phyloP scores from a whole-genome alignment of 257 asterid genomes.

The Coffea eugenioides region DNA sequence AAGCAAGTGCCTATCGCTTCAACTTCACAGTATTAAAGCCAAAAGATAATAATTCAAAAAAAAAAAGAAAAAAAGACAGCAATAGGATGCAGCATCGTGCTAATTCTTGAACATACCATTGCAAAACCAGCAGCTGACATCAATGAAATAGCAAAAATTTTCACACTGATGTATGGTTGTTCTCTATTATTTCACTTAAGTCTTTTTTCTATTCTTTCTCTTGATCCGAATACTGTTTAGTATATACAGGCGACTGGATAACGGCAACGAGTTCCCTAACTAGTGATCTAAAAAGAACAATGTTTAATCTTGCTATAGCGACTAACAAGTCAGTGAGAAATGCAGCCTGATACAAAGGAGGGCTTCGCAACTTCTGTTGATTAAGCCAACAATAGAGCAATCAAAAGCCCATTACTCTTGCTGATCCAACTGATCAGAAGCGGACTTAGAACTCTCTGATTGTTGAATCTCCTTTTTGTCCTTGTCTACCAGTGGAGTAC shows the following conservation, averaged over 20 bases:
- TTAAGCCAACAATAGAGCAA: background rate
- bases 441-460: slow-evolving; percentile 20
- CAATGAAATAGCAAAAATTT: background rate
- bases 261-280: background rate
- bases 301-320: background rate
- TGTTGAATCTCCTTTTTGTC: slow-evolving; percentile 47
- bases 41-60: no score
- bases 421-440: slow-evolving; percentile 42
- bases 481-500: slow-evolving; percentile 41
- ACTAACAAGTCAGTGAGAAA: background rate
- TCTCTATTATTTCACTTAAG: background rate
- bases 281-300: background rate
- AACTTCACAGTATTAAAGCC: no score
- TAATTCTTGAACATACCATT: background rate
- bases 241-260: background rate
- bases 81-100: background rate
- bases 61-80: no score
- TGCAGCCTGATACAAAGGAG: background rate
- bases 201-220: background rate
- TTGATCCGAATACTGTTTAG: background rate
- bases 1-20: no score
- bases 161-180: no score
- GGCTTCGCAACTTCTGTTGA: background rate
- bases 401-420: slow-evolving; percentile 23
- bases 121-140: background rate